Percentiles rank a stretch among this genome's conserved stretches.
These are phyloP conservation scores for Mesembryanthemum crystallinum DNA, from an alignment of 148 eudicot genomes.

Conservation along the genomic window DNA sequence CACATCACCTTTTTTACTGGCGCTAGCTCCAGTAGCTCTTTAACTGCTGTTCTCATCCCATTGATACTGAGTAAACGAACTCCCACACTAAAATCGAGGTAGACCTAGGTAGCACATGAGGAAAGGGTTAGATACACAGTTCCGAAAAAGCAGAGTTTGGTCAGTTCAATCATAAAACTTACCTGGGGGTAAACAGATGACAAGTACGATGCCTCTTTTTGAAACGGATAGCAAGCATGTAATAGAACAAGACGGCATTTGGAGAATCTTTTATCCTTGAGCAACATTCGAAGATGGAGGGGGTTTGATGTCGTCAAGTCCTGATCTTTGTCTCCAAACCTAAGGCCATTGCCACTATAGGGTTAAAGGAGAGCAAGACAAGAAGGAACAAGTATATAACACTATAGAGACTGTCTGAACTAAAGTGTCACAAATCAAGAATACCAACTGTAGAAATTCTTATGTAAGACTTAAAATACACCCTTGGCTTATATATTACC, in stretches of 20 bases:
- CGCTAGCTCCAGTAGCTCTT: slow-evolving; percentile 88
- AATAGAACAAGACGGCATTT: slow-evolving; percentile 70
- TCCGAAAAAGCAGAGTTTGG: slow-evolving; percentile 1
- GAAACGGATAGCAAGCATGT: slow-evolving; percentile 94
- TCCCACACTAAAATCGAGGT: slow-evolving; percentile 92
- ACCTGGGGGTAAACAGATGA: slow-evolving; percentile 92
- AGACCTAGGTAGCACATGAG: slow-evolving; percentile 53
- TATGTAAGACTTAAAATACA: neutral
- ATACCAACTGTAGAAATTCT: neutral
- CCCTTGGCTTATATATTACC: slow-evolving; percentile 39
- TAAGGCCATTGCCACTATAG: slow-evolving; percentile 26
- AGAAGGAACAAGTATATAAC: neutral
- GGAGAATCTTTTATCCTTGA: slow-evolving; percentile 80
- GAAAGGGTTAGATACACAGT: slow-evolving; percentile 8
- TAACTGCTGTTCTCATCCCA: slow-evolving; percentile 84
- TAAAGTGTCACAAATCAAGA: neutral
- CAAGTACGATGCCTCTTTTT: slow-evolving; percentile 92
- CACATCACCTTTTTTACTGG: slow-evolving; percentile 79
- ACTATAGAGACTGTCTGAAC: neutral
- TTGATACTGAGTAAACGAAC: slow-evolving; percentile 74
- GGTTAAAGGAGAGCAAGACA: neutral
- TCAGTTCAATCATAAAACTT: slow-evolving; percentile 7
- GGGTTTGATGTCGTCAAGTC: slow-evolving; percentile 88
- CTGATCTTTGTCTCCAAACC: slow-evolving; percentile 92
- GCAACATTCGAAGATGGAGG: slow-evolving; percentile 77